These are phyloP conservation scores for Neolentinus lepideus DNA, from an alignment of 1,284 basidiomycete genomes.

Conservation along the genomic window DNA sequence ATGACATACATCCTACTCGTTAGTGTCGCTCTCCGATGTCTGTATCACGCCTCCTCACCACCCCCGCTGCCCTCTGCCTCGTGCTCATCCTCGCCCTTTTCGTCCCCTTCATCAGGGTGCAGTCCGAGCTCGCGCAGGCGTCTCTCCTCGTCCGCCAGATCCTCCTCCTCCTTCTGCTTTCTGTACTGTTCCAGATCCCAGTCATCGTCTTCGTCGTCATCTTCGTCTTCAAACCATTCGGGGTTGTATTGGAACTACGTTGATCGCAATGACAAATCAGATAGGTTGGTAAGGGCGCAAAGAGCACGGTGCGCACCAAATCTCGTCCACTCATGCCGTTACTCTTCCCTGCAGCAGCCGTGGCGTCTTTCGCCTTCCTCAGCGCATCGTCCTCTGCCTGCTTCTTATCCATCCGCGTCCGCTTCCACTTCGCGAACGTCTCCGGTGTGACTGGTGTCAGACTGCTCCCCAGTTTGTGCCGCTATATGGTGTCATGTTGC, in stretches of 20 bases:
- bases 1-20: neutral
- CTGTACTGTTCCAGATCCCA: conserved; percentile 69
- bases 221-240: conserved; percentile 88
- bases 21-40: neutral
- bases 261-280: conserved; percentile 6
- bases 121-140: conserved; percentile 24
- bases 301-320: conserved; percentile 51
- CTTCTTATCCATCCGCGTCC: conserved; percentile 90
- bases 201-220: conserved; percentile 68
- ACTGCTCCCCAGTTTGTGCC: conserved; percentile 90
- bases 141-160: conserved; percentile 34
- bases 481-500: conserved; percentile 39
- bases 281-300: conserved; percentile 2
- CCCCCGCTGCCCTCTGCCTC: conserved; percentile 9
- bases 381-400: conserved; percentile 77
- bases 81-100: conserved; percentile 8
- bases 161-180: conserved; percentile 55
- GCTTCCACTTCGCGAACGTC: conserved; percentile 93
- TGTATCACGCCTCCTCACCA: conserved; percentile 2
- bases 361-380: conserved; percentile 81
- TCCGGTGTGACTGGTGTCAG: conserved; percentile 96
- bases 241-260: conserved; percentile 89
- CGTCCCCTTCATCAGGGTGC: conserved; percentile 2
- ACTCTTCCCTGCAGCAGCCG: conserved; percentile 86
- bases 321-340: conserved; percentile 94